Evolutionary conservation across 139 green algal species (phyloP).

Genomic region (Micractinium conductrix): DNA sequence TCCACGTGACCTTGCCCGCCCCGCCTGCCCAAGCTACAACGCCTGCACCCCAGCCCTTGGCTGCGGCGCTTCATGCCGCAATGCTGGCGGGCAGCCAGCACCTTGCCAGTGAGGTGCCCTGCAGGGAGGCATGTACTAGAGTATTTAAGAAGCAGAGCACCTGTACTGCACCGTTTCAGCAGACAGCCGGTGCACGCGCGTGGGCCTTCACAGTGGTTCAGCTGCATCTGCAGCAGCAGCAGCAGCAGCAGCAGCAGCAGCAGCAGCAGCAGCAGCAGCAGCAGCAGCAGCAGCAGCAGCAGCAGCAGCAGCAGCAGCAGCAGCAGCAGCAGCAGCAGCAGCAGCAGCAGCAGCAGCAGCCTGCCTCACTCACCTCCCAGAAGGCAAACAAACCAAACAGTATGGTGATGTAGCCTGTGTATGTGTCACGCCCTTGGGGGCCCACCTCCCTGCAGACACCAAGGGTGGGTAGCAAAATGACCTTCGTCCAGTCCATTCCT

Average conservation of each 20-base stretch:
- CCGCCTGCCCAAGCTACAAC: background rate
- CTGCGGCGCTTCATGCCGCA: background rate
- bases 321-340: background rate
- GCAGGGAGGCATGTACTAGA: no score
- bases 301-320: no score
- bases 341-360: no score
- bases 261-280: background rate
- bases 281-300: no score
- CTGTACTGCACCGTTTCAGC: no score
- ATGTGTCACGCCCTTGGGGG: background rate
- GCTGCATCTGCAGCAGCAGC: no score
- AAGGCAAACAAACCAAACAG: conserved; percentile 28
- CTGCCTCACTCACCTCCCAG: conserved; percentile 3
- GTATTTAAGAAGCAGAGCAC: no score
- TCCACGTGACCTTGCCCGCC: background rate
- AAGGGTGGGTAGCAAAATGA: background rate
- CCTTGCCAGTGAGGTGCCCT: no score
- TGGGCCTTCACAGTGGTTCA: no score
- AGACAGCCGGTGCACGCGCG: no score
- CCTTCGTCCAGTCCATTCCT: no score
- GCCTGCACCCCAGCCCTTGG: background rate
- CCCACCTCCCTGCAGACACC: conserved; percentile 16
- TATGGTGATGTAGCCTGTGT: conserved; percentile 21
- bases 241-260: background rate
- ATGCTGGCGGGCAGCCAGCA: background rate